Evolutionary conservation across 2,329 filamentous ascomycete genomes (phyloP).

Genomic region (Diplodia sapinea): DNA sequence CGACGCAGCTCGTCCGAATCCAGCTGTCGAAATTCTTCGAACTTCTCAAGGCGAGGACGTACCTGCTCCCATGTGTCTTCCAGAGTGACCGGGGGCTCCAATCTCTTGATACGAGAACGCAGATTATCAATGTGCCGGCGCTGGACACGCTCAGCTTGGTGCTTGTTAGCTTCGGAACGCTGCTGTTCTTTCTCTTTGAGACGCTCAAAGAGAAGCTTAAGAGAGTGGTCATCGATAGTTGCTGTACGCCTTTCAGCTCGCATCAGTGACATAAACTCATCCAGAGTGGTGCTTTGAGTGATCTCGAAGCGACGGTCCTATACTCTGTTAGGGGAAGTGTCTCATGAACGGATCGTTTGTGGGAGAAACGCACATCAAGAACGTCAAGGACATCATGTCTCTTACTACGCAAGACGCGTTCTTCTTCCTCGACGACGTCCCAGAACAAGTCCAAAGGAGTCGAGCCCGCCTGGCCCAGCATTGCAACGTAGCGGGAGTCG

Average conservation of each 20-base stretch:
- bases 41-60: constrained; percentile 76
- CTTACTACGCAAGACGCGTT: constrained; percentile 79
- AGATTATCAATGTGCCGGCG: constrained; percentile 83
- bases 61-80: constrained; percentile 90
- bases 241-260: constrained; percentile 85
- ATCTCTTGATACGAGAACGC: constrained; percentile 83
- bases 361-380: constrained; percentile 71
- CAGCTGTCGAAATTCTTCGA: constrained; percentile 83
- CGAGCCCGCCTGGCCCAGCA: constrained; percentile 84
- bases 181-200: constrained; percentile 85
- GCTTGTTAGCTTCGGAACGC: constrained; percentile 82
- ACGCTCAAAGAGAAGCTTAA: constrained; percentile 83
- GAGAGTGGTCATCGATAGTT: constrained; percentile 79
- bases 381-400: constrained; percentile 87
- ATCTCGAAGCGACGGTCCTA: constrained; percentile 93
- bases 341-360: constrained; percentile 6
- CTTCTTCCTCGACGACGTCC: constrained; percentile 93
- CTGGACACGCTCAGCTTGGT: constrained; percentile 81
- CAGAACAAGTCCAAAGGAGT: constrained; percentile 92
- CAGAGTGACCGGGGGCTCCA: constrained; percentile 80
- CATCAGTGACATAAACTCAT: constrained; percentile 85
- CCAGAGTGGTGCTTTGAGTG: constrained; percentile 81
- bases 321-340: constrained; percentile 10
- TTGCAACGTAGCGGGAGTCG: constrained; percentile 81
- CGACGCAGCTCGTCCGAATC: constrained; percentile 81